Evolutionary conservation across 2,329 filamentous ascomycete genomes (phyloP).

Genomic region (Pseudogymnoascus sp.): DNA sequence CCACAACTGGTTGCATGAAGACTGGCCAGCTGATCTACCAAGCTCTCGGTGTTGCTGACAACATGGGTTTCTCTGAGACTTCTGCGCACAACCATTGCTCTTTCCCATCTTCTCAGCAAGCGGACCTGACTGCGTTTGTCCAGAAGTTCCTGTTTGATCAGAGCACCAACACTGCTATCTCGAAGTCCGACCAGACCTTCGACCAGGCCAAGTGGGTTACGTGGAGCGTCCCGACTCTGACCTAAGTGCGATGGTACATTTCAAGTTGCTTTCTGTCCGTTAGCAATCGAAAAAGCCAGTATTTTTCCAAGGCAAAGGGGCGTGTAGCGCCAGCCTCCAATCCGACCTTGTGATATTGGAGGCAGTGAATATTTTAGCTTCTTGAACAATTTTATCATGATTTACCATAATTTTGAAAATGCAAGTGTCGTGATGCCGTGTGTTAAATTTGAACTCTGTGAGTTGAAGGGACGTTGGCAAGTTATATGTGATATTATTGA

Average conservation of each 20-base stretch:
- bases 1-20: slow-evolving; percentile 46
- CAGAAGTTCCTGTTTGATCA: slow-evolving; percentile 36
- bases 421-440: not conserved
- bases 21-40: slow-evolving; percentile 46
- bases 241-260: slow-evolving; percentile 8
- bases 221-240: slow-evolving; percentile 23
- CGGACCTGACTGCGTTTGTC: slow-evolving; percentile 41
- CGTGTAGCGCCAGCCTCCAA: not conserved
- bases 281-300: not conserved
- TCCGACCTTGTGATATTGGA: not conserved
- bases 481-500: not conserved
- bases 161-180: slow-evolving; percentile 19
- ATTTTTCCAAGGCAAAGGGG: not conserved
- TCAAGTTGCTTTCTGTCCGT: not conserved
- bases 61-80: slow-evolving; percentile 43
- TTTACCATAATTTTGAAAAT: not conserved
- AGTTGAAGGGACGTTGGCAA: not conserved
- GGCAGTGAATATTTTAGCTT: slow-evolving; percentile 6
- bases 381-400: not conserved
- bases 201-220: slow-evolving; percentile 24
- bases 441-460: not conserved
- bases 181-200: slow-evolving; percentile 16
- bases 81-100: slow-evolving; percentile 41
- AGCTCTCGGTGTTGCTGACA: slow-evolving; percentile 42
- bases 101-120: slow-evolving; percentile 38